phyloP scores from a whole-genome alignment of 371 early-diverging fungal species.

The Entomophthora muscae region DNA sequence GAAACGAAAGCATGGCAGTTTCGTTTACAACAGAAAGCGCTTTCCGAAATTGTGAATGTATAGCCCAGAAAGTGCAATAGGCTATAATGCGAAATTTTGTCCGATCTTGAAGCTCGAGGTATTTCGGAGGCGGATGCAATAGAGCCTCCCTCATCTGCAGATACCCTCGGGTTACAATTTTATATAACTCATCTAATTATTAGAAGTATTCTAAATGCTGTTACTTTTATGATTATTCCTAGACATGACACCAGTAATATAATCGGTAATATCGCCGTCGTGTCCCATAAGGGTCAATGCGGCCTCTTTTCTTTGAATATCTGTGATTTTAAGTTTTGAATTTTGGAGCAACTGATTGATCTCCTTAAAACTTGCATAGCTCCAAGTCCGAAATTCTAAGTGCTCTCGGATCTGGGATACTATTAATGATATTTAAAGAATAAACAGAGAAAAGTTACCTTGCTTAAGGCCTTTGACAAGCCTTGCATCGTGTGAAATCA shows the following conservation, averaged over 20 bases:
- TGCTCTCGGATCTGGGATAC: not conserved
- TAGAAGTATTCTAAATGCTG: not conserved
- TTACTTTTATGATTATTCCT: not conserved
- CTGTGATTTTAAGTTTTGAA: not conserved
- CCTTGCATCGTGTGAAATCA: not conserved
- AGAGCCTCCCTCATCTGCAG: not conserved
- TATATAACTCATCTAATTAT: not conserved
- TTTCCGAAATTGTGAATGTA: not conserved
- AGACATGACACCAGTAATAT: not conserved
- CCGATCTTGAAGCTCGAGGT: not conserved
- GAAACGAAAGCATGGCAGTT: not conserved
- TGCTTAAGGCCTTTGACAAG: not conserved
- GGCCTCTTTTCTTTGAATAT: not conserved
- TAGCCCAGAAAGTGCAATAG: not conserved
- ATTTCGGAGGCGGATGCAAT: not conserved
- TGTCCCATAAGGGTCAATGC: not conserved
- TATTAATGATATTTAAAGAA: not conserved
- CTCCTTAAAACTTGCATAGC: not conserved
- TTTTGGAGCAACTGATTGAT: not conserved
- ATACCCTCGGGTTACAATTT: not conserved
- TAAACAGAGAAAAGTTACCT: not conserved
- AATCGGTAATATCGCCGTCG: constrained; percentile 4
- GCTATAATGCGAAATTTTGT: not conserved
- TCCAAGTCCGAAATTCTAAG: not conserved
- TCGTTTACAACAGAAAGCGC: not conserved